A percentile compares a stretch with the other conserved stretches of the same genome.
Conservation (phyloP, 371 early-diverging fungal genomes). For the Mortierella sp. region DNA sequence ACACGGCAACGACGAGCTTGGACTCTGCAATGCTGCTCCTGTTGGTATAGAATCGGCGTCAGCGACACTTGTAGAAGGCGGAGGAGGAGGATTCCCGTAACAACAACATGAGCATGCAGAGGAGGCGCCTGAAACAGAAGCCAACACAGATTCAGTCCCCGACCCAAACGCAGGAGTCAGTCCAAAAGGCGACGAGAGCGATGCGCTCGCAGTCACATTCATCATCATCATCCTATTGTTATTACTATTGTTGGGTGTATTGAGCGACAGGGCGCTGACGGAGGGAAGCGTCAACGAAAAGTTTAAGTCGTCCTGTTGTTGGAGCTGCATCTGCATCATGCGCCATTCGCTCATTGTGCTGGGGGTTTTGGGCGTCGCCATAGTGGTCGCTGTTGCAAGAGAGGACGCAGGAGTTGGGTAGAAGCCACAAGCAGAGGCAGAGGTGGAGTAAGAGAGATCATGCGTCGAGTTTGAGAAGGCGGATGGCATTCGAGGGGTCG, state of each 20-base stretch:
- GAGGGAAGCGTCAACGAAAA: constrained; percentile 25
- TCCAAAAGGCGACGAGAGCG: neutral
- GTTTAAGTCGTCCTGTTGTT: constrained; percentile 41
- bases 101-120: constrained; percentile 16
- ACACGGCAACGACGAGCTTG: neutral
- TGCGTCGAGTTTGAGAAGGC: neutral
- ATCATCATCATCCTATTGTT: neutral
- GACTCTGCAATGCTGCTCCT: neutral
- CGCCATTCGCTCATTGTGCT: constrained; percentile 50
- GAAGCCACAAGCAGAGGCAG: neutral
- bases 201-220: no score
- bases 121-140: neutral
- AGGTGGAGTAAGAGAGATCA: neutral
- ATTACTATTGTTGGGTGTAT: neutral
- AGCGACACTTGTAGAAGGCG: neutral
- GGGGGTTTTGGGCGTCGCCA: constrained; percentile 31
- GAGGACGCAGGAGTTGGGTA: constrained; percentile 24
- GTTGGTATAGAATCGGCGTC: neutral
- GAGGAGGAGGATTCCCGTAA: neutral
- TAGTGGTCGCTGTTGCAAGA: constrained; percentile 1
- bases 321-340: constrained; percentile 49
- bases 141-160: constrained; percentile 1
- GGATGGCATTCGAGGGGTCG: constrained; percentile 19
- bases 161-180: neutral
- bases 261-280: constrained; percentile 14